These are phyloP conservation scores for Camellia japonica DNA, from an alignment of 148 eudicot species.

Conservation along the genomic window DNA sequence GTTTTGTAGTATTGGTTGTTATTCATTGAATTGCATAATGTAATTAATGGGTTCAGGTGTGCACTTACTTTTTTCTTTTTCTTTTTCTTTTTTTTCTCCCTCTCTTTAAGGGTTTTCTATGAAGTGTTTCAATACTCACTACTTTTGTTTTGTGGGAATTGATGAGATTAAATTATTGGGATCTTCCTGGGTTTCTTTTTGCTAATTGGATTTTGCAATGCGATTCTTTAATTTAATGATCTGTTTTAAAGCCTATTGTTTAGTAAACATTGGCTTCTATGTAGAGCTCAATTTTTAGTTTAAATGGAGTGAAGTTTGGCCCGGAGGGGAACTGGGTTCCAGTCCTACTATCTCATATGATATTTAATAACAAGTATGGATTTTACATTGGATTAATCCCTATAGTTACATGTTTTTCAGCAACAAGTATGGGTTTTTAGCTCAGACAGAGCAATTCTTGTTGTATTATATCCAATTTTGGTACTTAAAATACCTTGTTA, in stretches of 20 bases:
- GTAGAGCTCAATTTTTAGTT: neutral
- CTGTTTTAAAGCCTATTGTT: neutral
- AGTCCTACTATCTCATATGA: neutral
- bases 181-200: neutral
- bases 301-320: neutral
- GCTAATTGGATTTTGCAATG: neutral
- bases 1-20: neutral
- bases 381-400: neutral
- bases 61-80: neutral
- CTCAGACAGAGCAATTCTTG: neutral
- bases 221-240: neutral
- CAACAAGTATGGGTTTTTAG: neutral
- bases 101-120: neutral
- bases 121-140: neutral
- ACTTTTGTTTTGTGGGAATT: neutral
- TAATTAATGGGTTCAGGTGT: neutral
- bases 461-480: neutral
- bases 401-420: neutral
- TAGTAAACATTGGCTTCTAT: neutral
- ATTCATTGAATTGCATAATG: neutral
- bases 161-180: neutral
- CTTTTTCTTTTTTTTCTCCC: neutral
- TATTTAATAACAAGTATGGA: neutral
- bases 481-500: neutral
- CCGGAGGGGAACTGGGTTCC: neutral